Base-by-base conservation (phyloP, 441 rosid species). In the Brassica hybrid region DNA sequence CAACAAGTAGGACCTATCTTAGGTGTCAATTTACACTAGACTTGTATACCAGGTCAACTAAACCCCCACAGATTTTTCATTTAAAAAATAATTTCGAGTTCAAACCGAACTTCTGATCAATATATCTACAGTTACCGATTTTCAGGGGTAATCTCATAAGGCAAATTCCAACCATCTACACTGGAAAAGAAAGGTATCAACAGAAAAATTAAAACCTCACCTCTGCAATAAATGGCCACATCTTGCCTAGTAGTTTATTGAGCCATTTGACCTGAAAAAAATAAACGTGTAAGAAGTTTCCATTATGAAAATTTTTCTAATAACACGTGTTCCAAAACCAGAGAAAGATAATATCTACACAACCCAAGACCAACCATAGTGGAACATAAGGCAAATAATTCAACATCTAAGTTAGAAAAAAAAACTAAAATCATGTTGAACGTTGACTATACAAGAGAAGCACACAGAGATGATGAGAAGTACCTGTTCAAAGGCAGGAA, bases 171-270 rank as follows among this genome's bases (percentile, higher is more conserved):
- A n/a, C 54, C 54, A 48, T 48, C 54, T 48, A 48, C 54, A 48
- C 17, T 48, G 54, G 17, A n/a, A 48, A 48, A n/a, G 8, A 48
- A n/a, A 48, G 58, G 58, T 52, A 2, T 48, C 14, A 5, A n/a
- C 5, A 48, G 18, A 14, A n/a, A 14, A 52, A 52, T 6, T 7
- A 6, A 2, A 52, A 16, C 48, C 86, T 88, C 84, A 93, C 99
- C 83, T 96, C 98, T 17, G 97, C 98, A 57, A 96, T 74, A 72
- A 70, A 96, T 60, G 99, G 99, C 99, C 99, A 96, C 78, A 96
- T 80, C 85, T 93, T 96, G 88, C 87, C 76, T 77, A 96, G 83
- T 82, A 88, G 91, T 88, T 92, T 93, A 87, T 96, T 96, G 85
- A 96, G 65, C 99, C 99, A 96, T 82, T 96, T 93, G 83, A 91